Conservation (phyloP, 2,329 filamentous ascomycete species). For the Fusarium secorum region DNA sequence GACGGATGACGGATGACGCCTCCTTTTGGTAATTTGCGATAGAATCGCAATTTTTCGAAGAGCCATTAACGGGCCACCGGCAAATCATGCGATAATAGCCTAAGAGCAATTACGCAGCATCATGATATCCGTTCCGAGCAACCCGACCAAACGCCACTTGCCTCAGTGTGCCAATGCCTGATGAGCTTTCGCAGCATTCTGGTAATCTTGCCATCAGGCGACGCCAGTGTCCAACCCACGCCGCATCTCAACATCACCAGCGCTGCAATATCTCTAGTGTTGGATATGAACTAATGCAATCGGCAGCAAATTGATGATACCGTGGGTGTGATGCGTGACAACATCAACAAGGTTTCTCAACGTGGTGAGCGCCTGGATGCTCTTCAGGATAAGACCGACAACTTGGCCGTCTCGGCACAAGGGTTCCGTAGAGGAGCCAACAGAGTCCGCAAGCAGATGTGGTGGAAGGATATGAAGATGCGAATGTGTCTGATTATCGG, state of each 20-base stretch:
- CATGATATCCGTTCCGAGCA: neutral
- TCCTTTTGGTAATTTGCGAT: neutral
- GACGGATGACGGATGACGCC: slow-evolving; percentile 24
- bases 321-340: slow-evolving; percentile 93
- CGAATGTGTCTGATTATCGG: slow-evolving; percentile 93
- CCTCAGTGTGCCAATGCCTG: neutral
- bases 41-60: neutral
- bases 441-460: slow-evolving; percentile 96
- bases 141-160: neutral
- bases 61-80: neutral
- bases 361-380: slow-evolving; percentile 89
- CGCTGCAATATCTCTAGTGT: neutral
- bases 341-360: slow-evolving; percentile 95
- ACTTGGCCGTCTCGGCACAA: slow-evolving; percentile 90
- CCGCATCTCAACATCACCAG: neutral
- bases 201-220: neutral
- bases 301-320: slow-evolving; percentile 95
- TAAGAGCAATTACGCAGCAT: neutral
- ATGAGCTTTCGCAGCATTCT: neutral
- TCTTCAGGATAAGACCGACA: slow-evolving; percentile 93
- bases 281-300: slow-evolving; percentile 24
- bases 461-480: slow-evolving; percentile 99
- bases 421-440: slow-evolving; percentile 97
- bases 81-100: neutral
- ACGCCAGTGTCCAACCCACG: neutral